Evolutionary conservation across 1,139 yeast species (phyloP).

Genomic region (Pneumocystis wakefieldiae): DNA sequence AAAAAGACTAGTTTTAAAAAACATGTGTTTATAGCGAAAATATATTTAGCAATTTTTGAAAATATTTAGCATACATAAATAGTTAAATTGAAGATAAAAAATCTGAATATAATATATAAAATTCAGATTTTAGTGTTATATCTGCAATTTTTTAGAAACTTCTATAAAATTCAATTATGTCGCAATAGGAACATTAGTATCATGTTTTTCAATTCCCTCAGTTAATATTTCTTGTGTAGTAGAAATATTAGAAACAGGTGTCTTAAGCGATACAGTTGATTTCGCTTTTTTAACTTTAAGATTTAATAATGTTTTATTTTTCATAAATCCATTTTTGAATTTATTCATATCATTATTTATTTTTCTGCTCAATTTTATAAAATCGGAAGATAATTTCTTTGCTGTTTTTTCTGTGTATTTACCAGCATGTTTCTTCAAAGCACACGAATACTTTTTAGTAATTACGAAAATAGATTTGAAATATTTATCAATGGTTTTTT

Average conservation of each 20-base stretch:
- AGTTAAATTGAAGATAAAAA: background rate
- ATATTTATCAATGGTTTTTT: slow-evolving; percentile 16
- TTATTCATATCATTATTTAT: background rate
- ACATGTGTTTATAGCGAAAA: background rate
- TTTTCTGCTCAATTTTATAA: background rate
- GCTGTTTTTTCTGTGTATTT: background rate
- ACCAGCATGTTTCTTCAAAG: background rate
- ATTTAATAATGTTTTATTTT: background rate
- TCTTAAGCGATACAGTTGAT: background rate
- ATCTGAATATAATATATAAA: background rate
- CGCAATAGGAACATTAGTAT: background rate
- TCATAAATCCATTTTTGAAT: background rate
- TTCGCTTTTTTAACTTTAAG: background rate
- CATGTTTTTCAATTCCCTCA: background rate
- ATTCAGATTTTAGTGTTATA: background rate
- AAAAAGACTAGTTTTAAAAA: background rate
- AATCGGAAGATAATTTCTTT: background rate
- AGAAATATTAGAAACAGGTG: background rate
- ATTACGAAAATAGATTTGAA: slow-evolving; percentile 1
- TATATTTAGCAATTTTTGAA: background rate
- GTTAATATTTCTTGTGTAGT: background rate
- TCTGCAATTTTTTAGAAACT: background rate
- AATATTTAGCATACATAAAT: background rate
- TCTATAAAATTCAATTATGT: background rate
- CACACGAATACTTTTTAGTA: background rate